A percentile compares a stretch with the other conserved stretches of the same genome.
These are phyloP conservation scores for Aspergillus sclerotioniger DNA, from an alignment of 495 filamentous ascomycete species.

Conservation along the genomic window DNA sequence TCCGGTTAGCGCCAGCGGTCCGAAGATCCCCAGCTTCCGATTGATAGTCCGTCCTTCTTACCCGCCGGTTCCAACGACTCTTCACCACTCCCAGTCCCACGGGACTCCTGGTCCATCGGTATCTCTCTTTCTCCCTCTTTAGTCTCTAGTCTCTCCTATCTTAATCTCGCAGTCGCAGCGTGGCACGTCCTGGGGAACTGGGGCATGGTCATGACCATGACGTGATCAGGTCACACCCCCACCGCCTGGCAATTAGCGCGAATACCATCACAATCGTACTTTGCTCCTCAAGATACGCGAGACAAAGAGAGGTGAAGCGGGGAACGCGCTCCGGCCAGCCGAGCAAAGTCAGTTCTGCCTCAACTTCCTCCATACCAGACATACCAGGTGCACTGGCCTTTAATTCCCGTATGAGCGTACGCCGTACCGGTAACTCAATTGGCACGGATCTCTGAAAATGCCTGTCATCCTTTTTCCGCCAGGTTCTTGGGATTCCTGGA, in stretches of 20 bases:
- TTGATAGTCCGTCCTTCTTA: not conserved
- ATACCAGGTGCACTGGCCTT: not conserved
- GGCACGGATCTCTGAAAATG: conserved; percentile 13
- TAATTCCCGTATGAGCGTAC: conserved; percentile 2
- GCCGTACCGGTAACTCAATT: not conserved
- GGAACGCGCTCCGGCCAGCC: not conserved
- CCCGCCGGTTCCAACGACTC: too few species aligned
- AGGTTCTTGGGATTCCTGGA: conserved; percentile 3
- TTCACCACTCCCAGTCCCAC: not conserved
- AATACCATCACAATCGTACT: not conserved
- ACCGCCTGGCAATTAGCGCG: not conserved
- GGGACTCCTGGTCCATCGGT: not conserved
- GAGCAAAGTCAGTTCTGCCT: not conserved
- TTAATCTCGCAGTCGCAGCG: not conserved
- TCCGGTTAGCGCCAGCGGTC: conserved; percentile 19
- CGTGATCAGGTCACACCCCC: not conserved
- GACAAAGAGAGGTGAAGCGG: conserved; percentile 2
- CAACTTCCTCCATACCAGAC: not conserved
- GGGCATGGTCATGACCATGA: not conserved
- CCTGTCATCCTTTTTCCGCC: conserved; percentile 16
- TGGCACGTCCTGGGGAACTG: too few species aligned
- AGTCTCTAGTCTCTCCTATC: not conserved
- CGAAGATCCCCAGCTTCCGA: conserved; percentile 14
- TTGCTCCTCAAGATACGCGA: not conserved
- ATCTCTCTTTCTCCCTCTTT: not conserved